These are phyloP conservation scores for Dothistroma pini DNA, from an alignment of 2,329 filamentous ascomycete genomes.

Conservation along the genomic window DNA sequence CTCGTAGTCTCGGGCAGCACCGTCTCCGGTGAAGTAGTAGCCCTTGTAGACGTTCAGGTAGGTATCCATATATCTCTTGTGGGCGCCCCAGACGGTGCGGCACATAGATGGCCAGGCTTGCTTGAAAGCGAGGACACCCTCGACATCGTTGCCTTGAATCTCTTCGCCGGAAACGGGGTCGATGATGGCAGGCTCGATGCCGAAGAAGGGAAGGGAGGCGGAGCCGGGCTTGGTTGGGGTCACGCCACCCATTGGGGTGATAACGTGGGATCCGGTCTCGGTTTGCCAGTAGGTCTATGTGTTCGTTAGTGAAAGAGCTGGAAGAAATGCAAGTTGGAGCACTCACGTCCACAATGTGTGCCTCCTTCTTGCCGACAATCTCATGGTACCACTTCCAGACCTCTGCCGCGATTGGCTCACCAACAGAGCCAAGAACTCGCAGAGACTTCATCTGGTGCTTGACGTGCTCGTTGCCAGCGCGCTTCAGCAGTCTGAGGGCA, in stretches of 20 bases:
- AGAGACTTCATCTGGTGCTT: constrained; percentile 85
- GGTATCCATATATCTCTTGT: constrained; percentile 98
- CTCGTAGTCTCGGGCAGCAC: constrained; percentile 92
- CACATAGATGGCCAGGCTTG: constrained; percentile 99
- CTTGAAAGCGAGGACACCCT: constrained; percentile 96
- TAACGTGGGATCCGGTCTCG: constrained; percentile 95
- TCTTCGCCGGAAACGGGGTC: constrained; percentile 94
- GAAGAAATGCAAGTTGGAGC: background rate
- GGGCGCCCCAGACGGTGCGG: constrained; percentile 93
- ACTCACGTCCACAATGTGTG: constrained; percentile 90
- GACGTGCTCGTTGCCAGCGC: constrained; percentile 89
- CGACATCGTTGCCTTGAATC: constrained; percentile 91
- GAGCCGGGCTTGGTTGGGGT: constrained; percentile 96
- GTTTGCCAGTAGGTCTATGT: constrained; percentile 98
- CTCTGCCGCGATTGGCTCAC: constrained; percentile 95
- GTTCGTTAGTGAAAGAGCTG: constrained; percentile 16
- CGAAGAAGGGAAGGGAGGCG: constrained; percentile 95
- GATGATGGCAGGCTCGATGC: constrained; percentile 95
- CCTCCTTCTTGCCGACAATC: constrained; percentile 86
- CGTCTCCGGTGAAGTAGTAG: constrained; percentile 95
- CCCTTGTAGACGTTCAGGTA: constrained; percentile 98
- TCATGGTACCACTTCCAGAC: constrained; percentile 99
- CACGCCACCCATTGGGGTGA: constrained; percentile 85
- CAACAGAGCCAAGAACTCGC: constrained; percentile 87
- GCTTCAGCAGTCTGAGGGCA: constrained; percentile 87